Conservation (phyloP, 139 green algal genomes). For the Nannochloris sp. region DNA sequence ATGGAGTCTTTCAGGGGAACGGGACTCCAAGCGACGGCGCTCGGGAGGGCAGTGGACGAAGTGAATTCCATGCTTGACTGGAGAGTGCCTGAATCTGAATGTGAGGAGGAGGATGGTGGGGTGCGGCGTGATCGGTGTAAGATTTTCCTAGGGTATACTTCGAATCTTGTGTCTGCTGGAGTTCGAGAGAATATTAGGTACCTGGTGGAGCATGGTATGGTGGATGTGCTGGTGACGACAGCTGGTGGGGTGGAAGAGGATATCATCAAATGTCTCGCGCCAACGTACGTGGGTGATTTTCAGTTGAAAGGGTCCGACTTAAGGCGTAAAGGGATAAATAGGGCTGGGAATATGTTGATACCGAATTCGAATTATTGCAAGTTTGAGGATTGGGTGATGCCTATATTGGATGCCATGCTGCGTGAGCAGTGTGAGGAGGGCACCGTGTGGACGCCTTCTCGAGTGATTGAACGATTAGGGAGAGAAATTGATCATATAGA, state of each 20-base stretch:
- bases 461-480: conserved; percentile 66
- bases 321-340: conserved; percentile 77
- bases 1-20: conserved; percentile 70
- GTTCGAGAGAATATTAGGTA: conserved; percentile 80
- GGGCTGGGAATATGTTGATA: conserved; percentile 98
- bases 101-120: not conserved
- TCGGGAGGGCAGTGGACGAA: conserved; percentile 82
- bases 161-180: conserved; percentile 88
- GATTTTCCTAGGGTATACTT: conserved; percentile 96
- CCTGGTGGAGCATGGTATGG: conserved; percentile 77
- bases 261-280: conserved; percentile 94
- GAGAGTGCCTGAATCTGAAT: not conserved
- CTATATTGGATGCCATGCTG: conserved; percentile 88
- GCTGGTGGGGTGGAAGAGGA: conserved; percentile 97
- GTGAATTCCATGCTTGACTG: conserved; percentile 88
- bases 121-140: conserved; percentile 37
- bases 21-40: conserved; percentile 78
- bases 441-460: conserved; percentile 80
- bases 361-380: conserved; percentile 98
- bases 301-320: conserved; percentile 75
- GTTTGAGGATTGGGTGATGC: conserved; percentile 99
- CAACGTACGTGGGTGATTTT: conserved; percentile 93
- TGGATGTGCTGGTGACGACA: conserved; percentile 93
- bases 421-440: conserved; percentile 76
- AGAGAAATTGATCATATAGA: conserved; percentile 81